A percentile compares a stretch with the other conserved stretches of the same genome.
Conservation (phyloP, 371 early-diverging fungal species). For the Mucor indicus region DNA sequence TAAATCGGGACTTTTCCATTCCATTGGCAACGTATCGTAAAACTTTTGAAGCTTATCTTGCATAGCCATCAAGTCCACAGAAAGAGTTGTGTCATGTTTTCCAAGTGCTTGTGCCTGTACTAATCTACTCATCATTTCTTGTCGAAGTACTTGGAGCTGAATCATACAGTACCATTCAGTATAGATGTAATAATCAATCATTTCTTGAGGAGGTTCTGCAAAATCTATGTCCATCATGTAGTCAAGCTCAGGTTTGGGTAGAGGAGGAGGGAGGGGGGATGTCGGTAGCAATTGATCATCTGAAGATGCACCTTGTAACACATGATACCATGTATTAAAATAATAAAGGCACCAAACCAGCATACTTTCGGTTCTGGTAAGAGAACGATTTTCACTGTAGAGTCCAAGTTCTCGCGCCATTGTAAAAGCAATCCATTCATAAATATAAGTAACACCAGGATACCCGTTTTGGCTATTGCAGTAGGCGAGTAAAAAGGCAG, state of each 20-base stretch:
- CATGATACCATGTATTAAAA: conserved; percentile 46
- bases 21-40: conserved; percentile 25
- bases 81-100: conserved; percentile 22
- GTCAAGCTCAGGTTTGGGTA: conserved; percentile 4
- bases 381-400: conserved; percentile 23
- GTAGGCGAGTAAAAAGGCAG: conserved; percentile 42
- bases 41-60: conserved; percentile 31
- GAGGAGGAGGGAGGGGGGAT: conserved; percentile 18
- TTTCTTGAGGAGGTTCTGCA: conserved; percentile 15
- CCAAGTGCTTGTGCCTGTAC: conserved; percentile 26
- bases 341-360: conserved; percentile 49
- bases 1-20: conserved; percentile 33
- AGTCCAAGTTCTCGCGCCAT: conserved; percentile 48
- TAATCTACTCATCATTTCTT: conserved; percentile 41
- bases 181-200: conserved; percentile 26
- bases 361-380: conserved; percentile 30
- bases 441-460: conserved; percentile 43
- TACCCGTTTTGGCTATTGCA: conserved; percentile 46
- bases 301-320: conserved; percentile 29
- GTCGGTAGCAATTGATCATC: conserved; percentile 19
- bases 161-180: conserved; percentile 43
- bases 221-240: conserved; percentile 13
- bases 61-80: conserved; percentile 32
- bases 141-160: conserved; percentile 37
- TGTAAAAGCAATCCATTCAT: conserved; percentile 49